Evolutionary conservation across 192 early-diverging fungal species (phyloP).

Genomic region (Backusella australiensis): DNA sequence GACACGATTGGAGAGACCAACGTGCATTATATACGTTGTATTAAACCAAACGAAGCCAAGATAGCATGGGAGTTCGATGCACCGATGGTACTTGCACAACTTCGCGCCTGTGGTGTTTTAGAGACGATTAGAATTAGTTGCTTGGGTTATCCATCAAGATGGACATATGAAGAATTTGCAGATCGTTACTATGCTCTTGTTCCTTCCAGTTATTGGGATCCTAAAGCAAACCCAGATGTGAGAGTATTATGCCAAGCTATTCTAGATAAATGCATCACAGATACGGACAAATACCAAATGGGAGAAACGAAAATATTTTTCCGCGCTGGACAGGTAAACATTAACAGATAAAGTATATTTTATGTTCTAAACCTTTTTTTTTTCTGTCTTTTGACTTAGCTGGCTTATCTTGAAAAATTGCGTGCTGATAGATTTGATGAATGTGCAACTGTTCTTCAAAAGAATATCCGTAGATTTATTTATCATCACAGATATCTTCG

Average conservation of each 20-base stretch:
- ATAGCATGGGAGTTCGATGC: slow-evolving; percentile 92
- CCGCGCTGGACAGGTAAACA: slow-evolving; percentile 80
- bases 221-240: slow-evolving; percentile 42
- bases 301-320: slow-evolving; percentile 98
- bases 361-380: not conserved
- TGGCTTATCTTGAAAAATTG: slow-evolving; percentile 86
- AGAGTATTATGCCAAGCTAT: slow-evolving; percentile 58
- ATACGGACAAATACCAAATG: slow-evolving; percentile 87
- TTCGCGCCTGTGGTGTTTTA: slow-evolving; percentile 97
- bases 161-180: slow-evolving; percentile 88
- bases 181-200: slow-evolving; percentile 76
- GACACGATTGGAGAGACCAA: slow-evolving; percentile 91
- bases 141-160: slow-evolving; percentile 93
- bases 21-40: slow-evolving; percentile 97
- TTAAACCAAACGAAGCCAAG: slow-evolving; percentile 97
- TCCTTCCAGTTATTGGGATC: slow-evolving; percentile 49
- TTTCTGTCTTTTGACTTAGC: slow-evolving; percentile 27
- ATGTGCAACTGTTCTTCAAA: slow-evolving; percentile 87
- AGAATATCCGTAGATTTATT: slow-evolving; percentile 76
- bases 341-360: not conserved
- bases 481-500: slow-evolving; percentile 59
- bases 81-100: slow-evolving; percentile 89
- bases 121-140: slow-evolving; percentile 99
- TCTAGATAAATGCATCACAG: slow-evolving; percentile 63
- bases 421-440: slow-evolving; percentile 77